These are phyloP conservation scores for Leccinum fibrillosum DNA, from an alignment of 768 basidiomycete genomes.

Conservation along the genomic window DNA sequence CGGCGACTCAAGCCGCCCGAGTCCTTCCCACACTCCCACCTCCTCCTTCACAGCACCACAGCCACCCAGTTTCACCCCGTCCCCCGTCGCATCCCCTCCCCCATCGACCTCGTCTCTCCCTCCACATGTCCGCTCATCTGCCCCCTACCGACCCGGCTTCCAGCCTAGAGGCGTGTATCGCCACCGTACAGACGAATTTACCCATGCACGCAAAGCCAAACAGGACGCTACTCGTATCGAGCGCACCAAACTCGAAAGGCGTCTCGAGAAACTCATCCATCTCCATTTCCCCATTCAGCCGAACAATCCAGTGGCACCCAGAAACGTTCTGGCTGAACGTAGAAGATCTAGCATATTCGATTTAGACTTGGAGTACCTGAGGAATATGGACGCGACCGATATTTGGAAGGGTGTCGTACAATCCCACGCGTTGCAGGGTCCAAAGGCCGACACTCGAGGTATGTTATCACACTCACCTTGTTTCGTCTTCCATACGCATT, in stretches of 20 bases:
- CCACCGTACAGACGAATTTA: constrained; percentile 80
- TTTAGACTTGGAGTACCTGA: constrained; percentile 54
- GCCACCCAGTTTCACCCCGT: constrained; percentile 16
- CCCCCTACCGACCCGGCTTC: constrained; percentile 87
- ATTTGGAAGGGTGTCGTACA: constrained; percentile 65
- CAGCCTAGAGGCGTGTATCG: constrained; percentile 87
- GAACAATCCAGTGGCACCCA: constrained; percentile 11
- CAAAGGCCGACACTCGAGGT: constrained; percentile 73
- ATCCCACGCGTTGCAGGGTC: constrained; percentile 38
- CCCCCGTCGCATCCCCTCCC: constrained; percentile 25
- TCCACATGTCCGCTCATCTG: constrained; percentile 26
- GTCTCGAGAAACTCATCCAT: constrained; percentile 83
- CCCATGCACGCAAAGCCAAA: constrained; percentile 35
- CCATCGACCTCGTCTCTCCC: constrained; percentile 21
- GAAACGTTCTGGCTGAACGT: constrained; percentile 16
- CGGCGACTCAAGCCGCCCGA: constrained; percentile 2
- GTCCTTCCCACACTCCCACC: constrained; percentile 13
- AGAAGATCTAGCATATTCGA: constrained; percentile 74
- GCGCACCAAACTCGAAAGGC: constrained; percentile 76
- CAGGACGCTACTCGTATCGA: constrained; percentile 62
- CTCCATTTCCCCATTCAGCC: constrained; percentile 56
- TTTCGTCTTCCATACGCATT: constrained; percentile 1
- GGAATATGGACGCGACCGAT: constrained; percentile 61
- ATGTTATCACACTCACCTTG: constrained; percentile 11
- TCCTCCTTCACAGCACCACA: constrained; percentile 7